These are phyloP conservation scores for Sporothrix inflata DNA, from an alignment of 2,329 filamentous ascomycete genomes.

Conservation along the genomic window DNA sequence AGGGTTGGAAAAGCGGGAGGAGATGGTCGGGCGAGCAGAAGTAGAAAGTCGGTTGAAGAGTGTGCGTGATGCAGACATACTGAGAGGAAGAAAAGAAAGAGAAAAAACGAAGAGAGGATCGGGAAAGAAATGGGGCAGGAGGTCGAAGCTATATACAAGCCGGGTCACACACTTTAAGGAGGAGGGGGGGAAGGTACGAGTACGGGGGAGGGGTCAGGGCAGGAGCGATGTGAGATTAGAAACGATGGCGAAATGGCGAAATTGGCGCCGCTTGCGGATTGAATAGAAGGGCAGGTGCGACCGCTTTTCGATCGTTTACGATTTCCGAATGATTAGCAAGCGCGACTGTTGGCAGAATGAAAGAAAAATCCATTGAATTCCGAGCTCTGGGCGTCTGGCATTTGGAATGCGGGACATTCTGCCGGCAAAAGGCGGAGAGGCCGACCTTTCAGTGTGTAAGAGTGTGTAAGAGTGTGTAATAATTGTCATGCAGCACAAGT, in stretches of 20 bases:
- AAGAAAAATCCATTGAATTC: not conserved
- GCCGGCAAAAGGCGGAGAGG: slow-evolving; percentile 4
- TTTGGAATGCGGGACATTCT: slow-evolving; percentile 16
- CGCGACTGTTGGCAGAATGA: not conserved
- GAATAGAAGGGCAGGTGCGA: not conserved
- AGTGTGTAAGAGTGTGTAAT: not conserved
- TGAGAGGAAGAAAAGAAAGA: not conserved
- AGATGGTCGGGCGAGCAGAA: slow-evolving; percentile 12
- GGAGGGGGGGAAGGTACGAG: not conserved
- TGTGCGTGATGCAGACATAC: slow-evolving; percentile 26
- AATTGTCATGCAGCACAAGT: not conserved
- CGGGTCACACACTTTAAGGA: not conserved
- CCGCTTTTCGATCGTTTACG: not conserved
- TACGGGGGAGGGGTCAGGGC: slow-evolving; percentile 17
- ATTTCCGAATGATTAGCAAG: slow-evolving; percentile 22
- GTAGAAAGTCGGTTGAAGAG: slow-evolving; percentile 16
- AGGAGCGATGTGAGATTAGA: slow-evolving; percentile 8
- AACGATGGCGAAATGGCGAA: slow-evolving; percentile 15
- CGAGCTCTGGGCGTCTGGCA: not conserved
- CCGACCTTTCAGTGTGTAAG: not conserved
- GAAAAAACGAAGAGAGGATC: slow-evolving; percentile 6
- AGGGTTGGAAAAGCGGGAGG: not conserved
- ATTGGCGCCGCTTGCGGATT: not conserved
- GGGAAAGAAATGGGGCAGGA: slow-evolving; percentile 6
- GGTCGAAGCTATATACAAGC: slow-evolving; percentile 21